Conservation (phyloP, 2,329 filamentous ascomycete species). For the Cercospora sp. region DNA sequence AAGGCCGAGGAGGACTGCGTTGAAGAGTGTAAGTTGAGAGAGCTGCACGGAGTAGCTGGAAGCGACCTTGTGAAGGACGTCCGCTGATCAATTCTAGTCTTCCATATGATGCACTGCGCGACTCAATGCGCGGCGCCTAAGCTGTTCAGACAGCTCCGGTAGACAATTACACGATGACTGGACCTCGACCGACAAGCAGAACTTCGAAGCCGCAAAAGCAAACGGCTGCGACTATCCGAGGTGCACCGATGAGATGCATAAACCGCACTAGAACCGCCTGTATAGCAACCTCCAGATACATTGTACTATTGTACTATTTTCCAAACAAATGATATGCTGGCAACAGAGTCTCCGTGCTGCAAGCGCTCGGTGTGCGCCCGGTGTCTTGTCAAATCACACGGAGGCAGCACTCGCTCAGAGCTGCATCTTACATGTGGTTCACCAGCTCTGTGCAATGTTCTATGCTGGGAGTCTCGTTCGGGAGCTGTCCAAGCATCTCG, state of each 20-base stretch:
- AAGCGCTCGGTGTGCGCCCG: too few species aligned
- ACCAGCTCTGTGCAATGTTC: too few species aligned
- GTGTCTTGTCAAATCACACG: too few species aligned
- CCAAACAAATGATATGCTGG: background rate
- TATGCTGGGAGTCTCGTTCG: background rate
- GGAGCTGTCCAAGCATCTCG: background rate
- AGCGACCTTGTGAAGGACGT: too few species aligned
- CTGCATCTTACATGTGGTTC: too few species aligned
- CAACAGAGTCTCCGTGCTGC: background rate
- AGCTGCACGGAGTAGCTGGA: background rate
- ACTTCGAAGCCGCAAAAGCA: background rate
- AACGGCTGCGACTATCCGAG: conserved; percentile 7
- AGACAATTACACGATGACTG: conserved; percentile 41
- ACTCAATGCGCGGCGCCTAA: conserved; percentile 91
- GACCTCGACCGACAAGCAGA: conserved; percentile 6
- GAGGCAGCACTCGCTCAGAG: too few species aligned
- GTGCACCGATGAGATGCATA: conserved; percentile 6
- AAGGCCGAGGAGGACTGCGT: conserved; percentile 92
- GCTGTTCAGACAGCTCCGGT: conserved; percentile 91
- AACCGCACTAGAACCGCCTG: conserved; percentile 29
- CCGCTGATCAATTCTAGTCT: conserved; percentile 61
- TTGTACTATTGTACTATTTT: conserved; percentile 34
- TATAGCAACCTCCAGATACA: conserved; percentile 40
- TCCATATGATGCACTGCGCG: conserved; percentile 97
- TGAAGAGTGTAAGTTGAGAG: conserved; percentile 83